Base-by-base conservation (phyloP, 2,329 filamentous ascomycete species). In the Chalaropsis thielavioides region DNA sequence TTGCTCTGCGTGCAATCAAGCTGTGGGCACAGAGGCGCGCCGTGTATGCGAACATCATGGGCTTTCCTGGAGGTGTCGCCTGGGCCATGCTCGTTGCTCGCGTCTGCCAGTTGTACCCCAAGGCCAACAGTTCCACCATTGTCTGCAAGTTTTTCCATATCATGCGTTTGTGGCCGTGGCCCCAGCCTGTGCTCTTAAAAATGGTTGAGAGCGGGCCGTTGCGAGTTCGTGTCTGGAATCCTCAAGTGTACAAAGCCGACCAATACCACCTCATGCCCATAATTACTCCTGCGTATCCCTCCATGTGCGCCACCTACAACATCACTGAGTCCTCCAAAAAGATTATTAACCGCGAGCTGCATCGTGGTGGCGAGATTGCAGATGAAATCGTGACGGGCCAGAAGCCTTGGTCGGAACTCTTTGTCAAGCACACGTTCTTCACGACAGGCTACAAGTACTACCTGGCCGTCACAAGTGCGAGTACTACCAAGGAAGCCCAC, bases 81-180 rank as follows among this genome's bases (percentile, higher is more conserved):
- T 99, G 92, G 90, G 94, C 92, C 13, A 96, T 99, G 88, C 82
- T 99, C 72, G 92, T 97, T 35, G 94, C 94, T 62, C 84, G 94
- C 68, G 89, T 97, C 51, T 97, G 94, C 74, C 94, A 99, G 75
- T 82, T 99, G 17, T 99, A 97, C 71, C 94, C 94, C 15, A 91
- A 90, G 72, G 94, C 94, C 6, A 89, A 90, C 8, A 89, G 89
- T 19, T 90, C 92, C 0, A 88, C 91, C 27, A 87, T 99, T 65
- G 87, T 99, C 49, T 83, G 86, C 72, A 96, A 96, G 74, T 97
- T 99, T 79, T 99, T 97, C 76, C 82, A 88, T 70, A 87, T 99
- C 69, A 90, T 97, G 78, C 84, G 85, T 69, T 85, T 87, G 69
- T 99, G 94, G 94, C 85, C 84, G 40, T 99, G 94, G 92, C 94